Evolutionary conservation across 2,329 filamentous ascomycete genomes (phyloP).

Genomic region (Tolypocladium ovalisporum): DNA sequence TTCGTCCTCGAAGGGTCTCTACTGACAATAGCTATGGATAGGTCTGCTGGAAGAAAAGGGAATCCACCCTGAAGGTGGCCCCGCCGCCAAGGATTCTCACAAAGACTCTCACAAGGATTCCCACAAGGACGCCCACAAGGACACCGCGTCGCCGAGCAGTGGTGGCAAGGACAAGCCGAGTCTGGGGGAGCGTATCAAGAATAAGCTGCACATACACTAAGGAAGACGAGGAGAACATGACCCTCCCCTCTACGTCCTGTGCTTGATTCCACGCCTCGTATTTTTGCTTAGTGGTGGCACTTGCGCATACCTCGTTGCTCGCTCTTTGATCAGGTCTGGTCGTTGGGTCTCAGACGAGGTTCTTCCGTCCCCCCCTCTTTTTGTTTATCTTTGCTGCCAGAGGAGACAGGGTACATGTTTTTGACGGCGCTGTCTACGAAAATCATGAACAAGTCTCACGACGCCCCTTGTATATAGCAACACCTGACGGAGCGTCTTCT

Average conservation of each 20-base stretch:
- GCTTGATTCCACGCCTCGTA: background rate
- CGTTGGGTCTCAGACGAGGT: background rate
- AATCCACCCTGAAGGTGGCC: background rate
- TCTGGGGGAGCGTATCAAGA: constrained; percentile 56
- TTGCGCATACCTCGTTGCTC: background rate
- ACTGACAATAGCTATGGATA: constrained; percentile 2
- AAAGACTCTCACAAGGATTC: constrained; percentile 4
- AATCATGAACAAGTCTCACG: background rate
- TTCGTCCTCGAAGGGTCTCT: background rate
- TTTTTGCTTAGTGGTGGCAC: background rate
- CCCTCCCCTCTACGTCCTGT: background rate
- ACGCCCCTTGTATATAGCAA: background rate
- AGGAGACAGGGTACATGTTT: background rate
- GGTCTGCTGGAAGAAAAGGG: constrained; percentile 24
- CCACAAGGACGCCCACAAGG: background rate
- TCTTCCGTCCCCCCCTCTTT: background rate
- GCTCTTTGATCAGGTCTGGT: background rate
- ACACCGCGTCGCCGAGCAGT: background rate
- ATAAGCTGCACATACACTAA: constrained; percentile 48
- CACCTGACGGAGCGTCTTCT: background rate
- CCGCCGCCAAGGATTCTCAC: constrained; percentile 4
- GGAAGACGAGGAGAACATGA: background rate
- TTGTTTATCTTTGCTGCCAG: too few relatives aligned
- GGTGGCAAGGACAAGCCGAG: constrained; percentile 33
- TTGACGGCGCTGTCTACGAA: background rate